Conservation (phyloP, 1,284 basidiomycete genomes). For the Tilletia caries region DNA sequence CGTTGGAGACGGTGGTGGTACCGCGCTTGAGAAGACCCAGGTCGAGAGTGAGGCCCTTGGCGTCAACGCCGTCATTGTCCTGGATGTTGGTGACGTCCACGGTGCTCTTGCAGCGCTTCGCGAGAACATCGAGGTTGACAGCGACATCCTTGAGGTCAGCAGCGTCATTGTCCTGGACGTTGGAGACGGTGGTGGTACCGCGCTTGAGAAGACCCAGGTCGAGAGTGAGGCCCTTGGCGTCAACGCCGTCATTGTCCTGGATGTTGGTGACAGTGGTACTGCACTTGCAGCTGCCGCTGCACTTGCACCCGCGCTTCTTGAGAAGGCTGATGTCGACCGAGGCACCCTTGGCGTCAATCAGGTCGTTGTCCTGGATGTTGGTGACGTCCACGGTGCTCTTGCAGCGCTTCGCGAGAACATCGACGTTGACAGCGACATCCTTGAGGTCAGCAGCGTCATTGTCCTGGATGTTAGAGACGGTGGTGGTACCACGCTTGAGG, state of each 20-base stretch:
- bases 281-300: too few relatives aligned
- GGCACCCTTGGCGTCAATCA: background rate
- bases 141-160: too few relatives aligned
- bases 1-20: background rate
- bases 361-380: too few relatives aligned
- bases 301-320: background rate
- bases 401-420: background rate
- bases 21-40: background rate
- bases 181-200: too few relatives aligned
- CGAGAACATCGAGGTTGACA: too few relatives aligned
- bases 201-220: too few relatives aligned
- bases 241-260: slow-evolving; percentile 1
- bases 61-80: background rate
- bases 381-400: too few relatives aligned
- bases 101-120: too few relatives aligned
- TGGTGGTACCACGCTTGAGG: too few relatives aligned
- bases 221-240: background rate
- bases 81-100: too few relatives aligned
- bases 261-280: background rate
- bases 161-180: too few relatives aligned
- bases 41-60: background rate
- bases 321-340: background rate
- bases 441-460: background rate
- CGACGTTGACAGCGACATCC: background rate
- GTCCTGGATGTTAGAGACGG: background rate